phyloP scores from a whole-genome alignment of 2,329 filamentous ascomycete genomes.

The Trichoderma sp. region DNA sequence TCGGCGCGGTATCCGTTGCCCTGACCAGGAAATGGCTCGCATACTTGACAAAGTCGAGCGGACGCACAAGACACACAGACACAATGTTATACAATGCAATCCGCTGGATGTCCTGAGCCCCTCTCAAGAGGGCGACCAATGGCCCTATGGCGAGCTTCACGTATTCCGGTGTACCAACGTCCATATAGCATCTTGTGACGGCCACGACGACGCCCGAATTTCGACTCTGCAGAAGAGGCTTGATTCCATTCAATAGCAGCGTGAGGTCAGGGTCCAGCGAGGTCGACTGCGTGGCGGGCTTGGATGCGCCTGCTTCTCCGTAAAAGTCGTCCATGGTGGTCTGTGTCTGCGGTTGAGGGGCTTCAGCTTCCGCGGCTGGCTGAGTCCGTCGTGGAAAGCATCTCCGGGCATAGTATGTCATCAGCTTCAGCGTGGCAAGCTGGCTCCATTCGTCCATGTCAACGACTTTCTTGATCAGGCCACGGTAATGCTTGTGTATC shows the following conservation, averaged over 20 bases:
- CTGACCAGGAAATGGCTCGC: slow-evolving; percentile 87
- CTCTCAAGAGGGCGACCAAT: slow-evolving; percentile 80
- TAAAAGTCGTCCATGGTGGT: slow-evolving; percentile 74
- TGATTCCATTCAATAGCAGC: slow-evolving; percentile 76
- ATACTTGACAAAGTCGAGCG: slow-evolving; percentile 83
- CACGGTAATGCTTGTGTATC: slow-evolving; percentile 86
- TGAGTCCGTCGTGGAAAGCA: slow-evolving; percentile 78
- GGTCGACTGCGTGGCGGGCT: slow-evolving; percentile 47
- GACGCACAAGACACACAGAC: slow-evolving; percentile 77
- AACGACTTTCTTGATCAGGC: slow-evolving; percentile 83
- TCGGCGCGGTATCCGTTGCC: slow-evolving; percentile 73
- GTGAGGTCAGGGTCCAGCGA: slow-evolving; percentile 80
- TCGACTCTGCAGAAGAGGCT: slow-evolving; percentile 84
- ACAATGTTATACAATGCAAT: slow-evolving; percentile 93
- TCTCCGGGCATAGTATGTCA: slow-evolving; percentile 81
- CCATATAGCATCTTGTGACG: slow-evolving; percentile 80
- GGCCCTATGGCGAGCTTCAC: slow-evolving; percentile 77
- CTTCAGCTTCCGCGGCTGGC: slow-evolving; percentile 48
- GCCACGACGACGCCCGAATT: slow-evolving; percentile 92
- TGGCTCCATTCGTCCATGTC: slow-evolving; percentile 99
- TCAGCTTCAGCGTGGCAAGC: slow-evolving; percentile 75
- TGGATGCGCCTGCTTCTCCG: slow-evolving; percentile 59
- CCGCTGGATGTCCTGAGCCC: slow-evolving; percentile 84
- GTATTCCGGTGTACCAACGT: slow-evolving; percentile 79
- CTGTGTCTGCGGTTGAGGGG: not conserved